Evolutionary conservation across 208 protist genomes (phyloP).

Genomic region (Zelonia costaricensis): DNA sequence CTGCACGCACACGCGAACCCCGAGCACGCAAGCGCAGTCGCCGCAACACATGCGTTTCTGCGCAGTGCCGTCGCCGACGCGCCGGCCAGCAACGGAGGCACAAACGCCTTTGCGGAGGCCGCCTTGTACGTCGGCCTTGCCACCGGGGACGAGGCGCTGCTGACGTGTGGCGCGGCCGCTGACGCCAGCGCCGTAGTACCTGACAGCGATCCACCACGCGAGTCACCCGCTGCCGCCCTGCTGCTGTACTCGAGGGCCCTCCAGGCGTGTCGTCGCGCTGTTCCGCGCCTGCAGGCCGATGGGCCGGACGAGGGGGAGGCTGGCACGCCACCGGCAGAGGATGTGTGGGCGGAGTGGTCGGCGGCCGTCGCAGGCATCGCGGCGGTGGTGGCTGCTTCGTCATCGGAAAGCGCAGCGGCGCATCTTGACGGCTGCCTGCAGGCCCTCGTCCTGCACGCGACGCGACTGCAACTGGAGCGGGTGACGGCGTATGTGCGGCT

Average conservation of each 20-base stretch:
- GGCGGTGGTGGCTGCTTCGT: no score
- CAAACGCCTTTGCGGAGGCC: slow-evolving; percentile 17
- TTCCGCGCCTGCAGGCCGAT: not conserved
- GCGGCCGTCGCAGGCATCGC: not conserved
- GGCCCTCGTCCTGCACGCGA: slow-evolving; percentile 6
- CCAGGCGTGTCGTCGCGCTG: slow-evolving; percentile 3
- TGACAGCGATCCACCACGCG: not conserved
- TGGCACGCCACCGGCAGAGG: slow-evolving; percentile 6
- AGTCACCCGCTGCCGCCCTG: slow-evolving; percentile 1
- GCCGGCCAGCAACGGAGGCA: not conserved
- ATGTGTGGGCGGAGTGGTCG: slow-evolving; percentile 4
- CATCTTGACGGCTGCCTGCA: slow-evolving; percentile 13
- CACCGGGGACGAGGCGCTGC: slow-evolving; percentile 14
- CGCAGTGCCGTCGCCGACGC: not conserved
- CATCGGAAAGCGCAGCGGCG: not conserved
- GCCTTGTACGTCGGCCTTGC: slow-evolving; percentile 19
- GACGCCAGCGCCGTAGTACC: no score
- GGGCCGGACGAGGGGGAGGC: not conserved
- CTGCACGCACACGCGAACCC: not conserved
- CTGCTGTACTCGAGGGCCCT: slow-evolving; percentile 1
- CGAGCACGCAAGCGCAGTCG: not conserved
- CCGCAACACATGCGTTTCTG: not conserved
- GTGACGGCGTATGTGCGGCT: slow-evolving; percentile 16
- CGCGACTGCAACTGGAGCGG: slow-evolving; percentile 3
- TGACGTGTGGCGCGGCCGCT: slow-evolving; percentile 2